phyloP scores from a whole-genome alignment of 208 protist species.

The Crithidia bombi region DNA sequence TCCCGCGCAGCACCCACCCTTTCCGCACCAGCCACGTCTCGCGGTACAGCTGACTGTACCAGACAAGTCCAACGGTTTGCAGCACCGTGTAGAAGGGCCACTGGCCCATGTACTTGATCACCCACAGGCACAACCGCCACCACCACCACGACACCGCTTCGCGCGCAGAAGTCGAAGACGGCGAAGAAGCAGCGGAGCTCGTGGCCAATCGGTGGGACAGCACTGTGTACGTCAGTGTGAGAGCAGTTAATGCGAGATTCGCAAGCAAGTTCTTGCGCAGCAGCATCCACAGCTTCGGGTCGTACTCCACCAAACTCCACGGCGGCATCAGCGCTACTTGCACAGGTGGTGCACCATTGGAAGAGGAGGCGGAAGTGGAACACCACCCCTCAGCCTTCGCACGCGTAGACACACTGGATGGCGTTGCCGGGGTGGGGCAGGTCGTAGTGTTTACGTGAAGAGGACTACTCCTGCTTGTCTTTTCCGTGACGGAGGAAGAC shows the following conservation, averaged over 20 bases:
- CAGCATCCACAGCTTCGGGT: conserved; percentile 50
- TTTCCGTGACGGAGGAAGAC: not conserved
- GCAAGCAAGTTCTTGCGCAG: conserved; percentile 45
- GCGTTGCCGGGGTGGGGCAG: not conserved
- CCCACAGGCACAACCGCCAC: conserved; percentile 27
- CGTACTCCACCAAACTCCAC: conserved; percentile 37
- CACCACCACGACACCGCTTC: conserved; percentile 15
- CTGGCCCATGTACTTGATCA: conserved; percentile 40
- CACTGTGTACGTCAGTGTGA: conserved; percentile 29
- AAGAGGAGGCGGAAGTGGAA: not conserved
- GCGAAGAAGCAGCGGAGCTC: not conserved
- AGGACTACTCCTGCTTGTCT: not conserved
- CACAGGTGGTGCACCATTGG: not conserved
- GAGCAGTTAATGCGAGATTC: conserved; percentile 24
- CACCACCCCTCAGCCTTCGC: not conserved
- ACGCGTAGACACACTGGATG: not conserved
- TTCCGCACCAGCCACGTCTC: conserved; percentile 54
- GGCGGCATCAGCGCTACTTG: conserved; percentile 32
- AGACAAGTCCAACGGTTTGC: conserved; percentile 46
- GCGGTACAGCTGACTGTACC: conserved; percentile 47
- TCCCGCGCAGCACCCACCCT: conserved; percentile 38
- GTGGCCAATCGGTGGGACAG: conserved; percentile 16
- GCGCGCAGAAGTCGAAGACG: conserved; percentile 6
- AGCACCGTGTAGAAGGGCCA: conserved; percentile 48
- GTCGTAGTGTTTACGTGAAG: not conserved